Evolutionary conservation across 1,139 yeast genomes (phyloP).

Genomic region (Lodderomyces orthopsilosis): DNA sequence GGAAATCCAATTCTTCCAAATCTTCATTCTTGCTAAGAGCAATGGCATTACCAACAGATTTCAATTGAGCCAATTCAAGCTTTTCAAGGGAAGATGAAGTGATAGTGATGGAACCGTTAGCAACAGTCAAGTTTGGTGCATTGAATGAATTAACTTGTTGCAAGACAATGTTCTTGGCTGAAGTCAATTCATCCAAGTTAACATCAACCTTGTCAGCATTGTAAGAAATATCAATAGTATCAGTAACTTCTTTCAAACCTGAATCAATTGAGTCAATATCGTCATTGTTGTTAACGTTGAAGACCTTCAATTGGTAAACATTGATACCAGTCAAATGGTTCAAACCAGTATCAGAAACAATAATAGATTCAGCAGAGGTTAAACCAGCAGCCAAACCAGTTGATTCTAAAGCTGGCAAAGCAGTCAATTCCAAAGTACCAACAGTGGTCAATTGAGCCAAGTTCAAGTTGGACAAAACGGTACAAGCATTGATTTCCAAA

Average conservation of each 20-base stretch:
- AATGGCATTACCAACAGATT: slow-evolving; percentile 74
- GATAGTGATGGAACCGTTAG: slow-evolving; percentile 81
- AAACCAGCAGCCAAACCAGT: slow-evolving; percentile 76
- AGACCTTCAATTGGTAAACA: slow-evolving; percentile 65
- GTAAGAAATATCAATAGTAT: slow-evolving; percentile 72
- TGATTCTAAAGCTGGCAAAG: slow-evolving; percentile 76
- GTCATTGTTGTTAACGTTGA: slow-evolving; percentile 84
- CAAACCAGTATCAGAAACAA: slow-evolving; percentile 85
- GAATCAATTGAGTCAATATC: slow-evolving; percentile 67
- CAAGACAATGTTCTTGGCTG: slow-evolving; percentile 86
- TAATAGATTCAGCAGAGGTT: slow-evolving; percentile 66
- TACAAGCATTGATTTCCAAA: slow-evolving; percentile 60
- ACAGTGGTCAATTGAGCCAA: slow-evolving; percentile 81
- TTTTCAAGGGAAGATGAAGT: slow-evolving; percentile 61
- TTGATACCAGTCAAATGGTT: slow-evolving; percentile 77
- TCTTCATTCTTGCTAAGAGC: slow-evolving; percentile 71
- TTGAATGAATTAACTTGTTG: slow-evolving; percentile 74
- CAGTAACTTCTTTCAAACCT: slow-evolving; percentile 70
- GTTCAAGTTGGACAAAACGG: slow-evolving; percentile 64
- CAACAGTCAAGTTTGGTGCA: slow-evolving; percentile 61
- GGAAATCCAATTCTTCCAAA: slow-evolving; percentile 68
- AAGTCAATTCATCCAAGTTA: slow-evolving; percentile 61
- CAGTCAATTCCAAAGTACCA: slow-evolving; percentile 72
- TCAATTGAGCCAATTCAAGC: slow-evolving; percentile 55
- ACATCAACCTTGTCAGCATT: slow-evolving; percentile 77